Percentiles rank a stretch among this genome's conserved stretches.
Evolutionary conservation across 2,329 filamentous ascomycete species (phyloP).

Genomic region (Sporothrix protearum): DNA sequence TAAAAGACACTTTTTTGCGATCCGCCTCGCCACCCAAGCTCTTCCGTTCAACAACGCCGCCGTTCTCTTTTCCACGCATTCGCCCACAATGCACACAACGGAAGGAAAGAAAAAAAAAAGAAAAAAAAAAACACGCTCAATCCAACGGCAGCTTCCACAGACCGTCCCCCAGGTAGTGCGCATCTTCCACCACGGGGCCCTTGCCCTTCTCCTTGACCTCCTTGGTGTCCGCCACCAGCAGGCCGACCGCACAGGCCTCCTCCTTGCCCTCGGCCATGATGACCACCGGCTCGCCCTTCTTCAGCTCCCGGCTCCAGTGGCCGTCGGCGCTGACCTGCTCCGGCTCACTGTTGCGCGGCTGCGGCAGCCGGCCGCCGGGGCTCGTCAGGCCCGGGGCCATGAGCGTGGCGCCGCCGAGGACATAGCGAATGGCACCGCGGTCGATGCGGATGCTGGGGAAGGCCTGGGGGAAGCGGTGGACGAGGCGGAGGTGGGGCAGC

Average conservation of each 20-base stretch:
- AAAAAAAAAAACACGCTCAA: constrained; percentile 33
- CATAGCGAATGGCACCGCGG: constrained; percentile 93
- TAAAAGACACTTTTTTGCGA: neutral
- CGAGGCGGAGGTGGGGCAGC: constrained; percentile 81
- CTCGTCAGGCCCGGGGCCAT: constrained; percentile 95
- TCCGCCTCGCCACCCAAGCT: neutral
- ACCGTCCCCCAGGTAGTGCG: constrained; percentile 91
- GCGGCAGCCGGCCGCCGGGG: constrained; percentile 73
- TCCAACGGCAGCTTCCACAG: constrained; percentile 70
- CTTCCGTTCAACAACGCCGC: neutral
- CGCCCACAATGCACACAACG: too few species aligned
- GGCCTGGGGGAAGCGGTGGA: constrained; percentile 82
- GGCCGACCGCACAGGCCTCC: constrained; percentile 82
- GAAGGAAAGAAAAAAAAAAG: too few species aligned
- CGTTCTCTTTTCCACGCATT: neutral
- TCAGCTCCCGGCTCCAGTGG: constrained; percentile 63
- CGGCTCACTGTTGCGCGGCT: constrained; percentile 37
- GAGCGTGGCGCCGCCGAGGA: constrained; percentile 85
- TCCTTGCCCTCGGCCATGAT: constrained; percentile 91
- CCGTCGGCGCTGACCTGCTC: constrained; percentile 47
- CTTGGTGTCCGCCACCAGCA: constrained; percentile 77
- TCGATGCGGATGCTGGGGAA: constrained; percentile 88
- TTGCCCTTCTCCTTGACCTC: constrained; percentile 95
- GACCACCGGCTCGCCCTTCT: constrained; percentile 79
- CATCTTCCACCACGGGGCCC: constrained; percentile 87